A percentile compares a stretch with the other conserved stretches of the same genome.
Conservation (phyloP, 179 eudicot species). For the Camellia oleifera region DNA sequence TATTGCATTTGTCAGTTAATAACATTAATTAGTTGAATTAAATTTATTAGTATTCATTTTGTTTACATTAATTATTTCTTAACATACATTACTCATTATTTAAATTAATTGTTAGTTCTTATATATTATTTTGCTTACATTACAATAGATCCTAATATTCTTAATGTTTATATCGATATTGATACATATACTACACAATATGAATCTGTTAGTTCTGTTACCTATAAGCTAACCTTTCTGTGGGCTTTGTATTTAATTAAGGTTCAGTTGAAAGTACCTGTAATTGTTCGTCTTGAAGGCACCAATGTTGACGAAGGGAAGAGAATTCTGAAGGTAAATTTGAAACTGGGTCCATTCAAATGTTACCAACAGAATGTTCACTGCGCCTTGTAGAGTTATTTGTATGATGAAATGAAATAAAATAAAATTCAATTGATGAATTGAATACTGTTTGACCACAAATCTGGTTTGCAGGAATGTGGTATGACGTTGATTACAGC, state of each 20-base stretch:
- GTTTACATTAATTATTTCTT: no score
- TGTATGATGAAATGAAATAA: neutral
- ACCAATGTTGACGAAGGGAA: slow-evolving; percentile 98
- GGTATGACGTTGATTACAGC: slow-evolving; percentile 87
- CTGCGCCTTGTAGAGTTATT: neutral
- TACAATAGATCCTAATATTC: no score
- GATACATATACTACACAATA: no score
- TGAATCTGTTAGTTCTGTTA: neutral
- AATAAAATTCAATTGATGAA: neutral
- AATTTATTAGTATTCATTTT: no score
- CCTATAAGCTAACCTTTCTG: slow-evolving; percentile 3
- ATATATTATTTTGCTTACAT: no score
- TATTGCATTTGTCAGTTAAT: no score
- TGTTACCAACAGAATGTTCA: neutral
- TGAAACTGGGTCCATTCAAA: neutral
- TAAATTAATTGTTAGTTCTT: no score
- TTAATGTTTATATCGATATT: no score
- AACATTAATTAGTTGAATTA: no score
- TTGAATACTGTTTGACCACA: neutral
- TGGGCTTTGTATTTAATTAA: slow-evolving; percentile 17
- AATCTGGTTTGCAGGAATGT: slow-evolving; percentile 55
- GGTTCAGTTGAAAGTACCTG: slow-evolving; percentile 89
- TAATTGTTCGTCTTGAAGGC: slow-evolving; percentile 94
- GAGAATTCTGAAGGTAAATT: slow-evolving; percentile 82
- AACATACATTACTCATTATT: no score